Base-by-base conservation (phyloP, 768 basidiomycete species). In the Rickenella mellea region DNA sequence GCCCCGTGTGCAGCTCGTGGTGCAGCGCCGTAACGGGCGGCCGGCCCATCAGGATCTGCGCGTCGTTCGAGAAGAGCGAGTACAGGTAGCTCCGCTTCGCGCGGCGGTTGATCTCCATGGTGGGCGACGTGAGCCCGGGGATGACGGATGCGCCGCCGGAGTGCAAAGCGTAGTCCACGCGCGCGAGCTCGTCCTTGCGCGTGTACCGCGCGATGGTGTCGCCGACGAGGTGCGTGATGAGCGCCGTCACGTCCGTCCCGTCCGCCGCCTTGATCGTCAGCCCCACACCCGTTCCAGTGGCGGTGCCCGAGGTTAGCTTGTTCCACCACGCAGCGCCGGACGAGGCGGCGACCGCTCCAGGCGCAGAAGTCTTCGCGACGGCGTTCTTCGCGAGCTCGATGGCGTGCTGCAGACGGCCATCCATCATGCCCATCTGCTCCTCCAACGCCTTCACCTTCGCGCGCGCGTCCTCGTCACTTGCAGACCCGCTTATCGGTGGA, bases 21-120 rank as follows among this genome's bases (percentile, higher is more conserved):
- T 94, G 84, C n/a, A 99, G 68, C 2, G 88, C 89, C 0, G 76
- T 83, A 38, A 90, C 76, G 1, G 94, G 92, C 1, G 88, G 76
- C 12, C 80, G 76, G n/a, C 89, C 92, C 32, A 79, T 60, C 30
- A 77, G 68, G 49, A 70, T 69, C 15, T 74, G 76, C 32, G 68
- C 67, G 37, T 54, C 40, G 27, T 83, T 83, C 0, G 80, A 79
- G 52, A 86, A 50, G 45, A 75, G 61, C 12, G 78, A 67, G 17
- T 76, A 40, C 20, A 83, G 47, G 17, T 77, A 66, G 5, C 67
- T 62, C 0, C 83, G 80, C 20, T 66, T 67, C n/a, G n/a, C n/a
- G n/a, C n/a, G n/a, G n/a, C n/a, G n/a, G n/a, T n/a, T n/a, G 43
- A 89, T 61, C 51, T 85, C 79, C 43, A 81, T 74, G 5, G 89